Evolutionary conservation across 2,329 filamentous ascomycete species (phyloP), one percentile per base, ranked within the genome.

Genomic region (Fusarium robinianum): DNA sequence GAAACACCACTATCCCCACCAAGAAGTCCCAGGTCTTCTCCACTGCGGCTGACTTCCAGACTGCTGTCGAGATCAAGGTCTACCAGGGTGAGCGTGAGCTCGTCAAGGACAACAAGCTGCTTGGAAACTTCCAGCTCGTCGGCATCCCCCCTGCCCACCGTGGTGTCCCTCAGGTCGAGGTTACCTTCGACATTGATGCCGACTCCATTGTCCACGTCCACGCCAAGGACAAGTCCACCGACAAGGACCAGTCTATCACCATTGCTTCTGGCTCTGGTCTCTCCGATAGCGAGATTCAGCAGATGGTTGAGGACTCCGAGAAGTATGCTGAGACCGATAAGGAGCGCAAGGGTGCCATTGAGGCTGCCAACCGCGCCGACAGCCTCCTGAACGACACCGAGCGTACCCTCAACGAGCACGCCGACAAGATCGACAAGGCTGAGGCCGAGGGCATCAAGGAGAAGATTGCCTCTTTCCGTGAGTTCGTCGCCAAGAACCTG

Each of bases 21-120:
- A 96, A 96, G 87, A 97, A 97, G 80, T 96, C 91, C 9, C 90
- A 96, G 78, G 85, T 91, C 68, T 97, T 97, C 84, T 96, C 91
- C 43, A 97, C 92, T 37, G 91, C 91, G 41, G 91, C 92, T 60
- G 92, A 97, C 72, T 96, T 95, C 88, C 92, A 97, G 81, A 95
- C 89, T 54, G 92, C 91, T 61, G 92, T 97, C 67, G 91, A 96
- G 80, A 97, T 97, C 81, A 96, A 97, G 88, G 92, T 97, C 56
- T 97, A 85, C 87, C 91, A 97, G 85, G 92, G 92, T 80, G 92
- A 97, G 83, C 92, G 92, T 88, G 91, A 96, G 80, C 90, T 96
- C 55, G 91, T 96, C 72, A 87, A 85, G 69, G 92, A 97, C 78
- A 97, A 97, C 87, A 97, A 97, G 83, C 78, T 97, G 49, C 84